Percentiles rank a stretch among this genome's conserved stretches.
Evolutionary conservation across 768 basidiomycete species (phyloP).

Genomic region (Coprinopsis marcescibilis): DNA sequence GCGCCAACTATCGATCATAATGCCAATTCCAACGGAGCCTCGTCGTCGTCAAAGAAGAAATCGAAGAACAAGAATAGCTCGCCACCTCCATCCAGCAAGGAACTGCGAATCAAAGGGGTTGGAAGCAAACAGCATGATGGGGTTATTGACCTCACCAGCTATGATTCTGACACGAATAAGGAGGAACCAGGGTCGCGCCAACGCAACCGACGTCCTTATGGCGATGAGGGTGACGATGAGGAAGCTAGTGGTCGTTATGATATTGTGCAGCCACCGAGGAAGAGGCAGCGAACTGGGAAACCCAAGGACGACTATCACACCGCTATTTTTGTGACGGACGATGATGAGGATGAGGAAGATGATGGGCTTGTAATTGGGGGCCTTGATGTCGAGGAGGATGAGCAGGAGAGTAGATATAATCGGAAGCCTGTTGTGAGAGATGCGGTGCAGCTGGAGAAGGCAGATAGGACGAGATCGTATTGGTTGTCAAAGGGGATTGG

Average conservation of each 20-base stretch:
- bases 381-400: constrained; percentile 5
- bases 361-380: constrained; percentile 12
- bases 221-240: constrained; percentile 11
- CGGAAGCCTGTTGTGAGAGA: constrained; percentile 7
- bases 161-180: no score
- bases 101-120: constrained; percentile 2
- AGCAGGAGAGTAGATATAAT: constrained; percentile 16
- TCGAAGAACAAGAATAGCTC: background rate
- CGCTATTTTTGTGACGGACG: constrained; percentile 49
- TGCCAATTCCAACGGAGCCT: background rate
- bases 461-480: constrained; percentile 37
- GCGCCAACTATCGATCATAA: background rate
- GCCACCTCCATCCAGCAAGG: background rate
- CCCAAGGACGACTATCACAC: constrained; percentile 33
- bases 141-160: no score
- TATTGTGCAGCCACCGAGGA: constrained; percentile 42
- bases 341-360: constrained; percentile 31
- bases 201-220: background rate
- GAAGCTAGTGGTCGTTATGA: constrained; percentile 58
- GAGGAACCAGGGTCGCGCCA: background rate
- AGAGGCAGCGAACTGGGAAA: constrained; percentile 42
- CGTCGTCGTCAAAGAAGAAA: background rate
- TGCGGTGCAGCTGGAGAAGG: background rate
- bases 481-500: constrained; percentile 54
- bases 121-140: background rate